Base-by-base conservation (phyloP, 2,329 filamentous ascomycete species). In the Penicillium sp. region DNA sequence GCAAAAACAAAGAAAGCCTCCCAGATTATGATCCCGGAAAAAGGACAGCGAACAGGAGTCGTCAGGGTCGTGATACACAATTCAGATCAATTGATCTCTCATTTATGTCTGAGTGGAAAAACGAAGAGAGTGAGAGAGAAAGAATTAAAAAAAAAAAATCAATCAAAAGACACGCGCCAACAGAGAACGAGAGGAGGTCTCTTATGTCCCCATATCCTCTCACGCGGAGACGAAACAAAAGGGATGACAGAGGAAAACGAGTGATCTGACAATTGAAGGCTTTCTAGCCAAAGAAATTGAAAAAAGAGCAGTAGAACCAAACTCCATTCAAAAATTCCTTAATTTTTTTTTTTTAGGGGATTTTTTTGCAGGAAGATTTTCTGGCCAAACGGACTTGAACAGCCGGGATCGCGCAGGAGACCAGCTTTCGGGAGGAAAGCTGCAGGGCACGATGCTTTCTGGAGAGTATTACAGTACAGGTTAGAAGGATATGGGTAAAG, bases 391-490 rank as follows among this genome's bases (percentile, higher is more conserved):
- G 54, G 60, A 60, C 52, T 65, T 59, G 54, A 66, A 45, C 62
- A 62, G 59, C 62, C 63, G 65, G 65, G 62, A 66, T 67, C 60
- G 60, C 63, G 63, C 63, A 67, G 59, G 54, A 64, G 46, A 59
- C 42, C 54, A 60, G 55, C 47, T 58, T 61, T 60, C 62, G 62
- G 57, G 54, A 61, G 69, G 69, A 63, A 69, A 68, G 70, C 70
- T 71, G 71, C 71, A 73, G 70, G 67, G 66, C 27, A 67, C 68
- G 65, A 62, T 62, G 53, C 58, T 64, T 59, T 50, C 49, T 58
- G 53, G 52, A 54, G 62, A 58, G 62, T 59, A 54, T 55, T 45
- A 55, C 47, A 58, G 53, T 41, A 54, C 52, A 43, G 45, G 60
- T 58, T 58, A 55, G 49, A 54, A 62, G 51, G 45, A 63, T 54